Base-by-base conservation (phyloP, 192 early-diverging fungal genomes). In the Funneliformis mosseae region DNA sequence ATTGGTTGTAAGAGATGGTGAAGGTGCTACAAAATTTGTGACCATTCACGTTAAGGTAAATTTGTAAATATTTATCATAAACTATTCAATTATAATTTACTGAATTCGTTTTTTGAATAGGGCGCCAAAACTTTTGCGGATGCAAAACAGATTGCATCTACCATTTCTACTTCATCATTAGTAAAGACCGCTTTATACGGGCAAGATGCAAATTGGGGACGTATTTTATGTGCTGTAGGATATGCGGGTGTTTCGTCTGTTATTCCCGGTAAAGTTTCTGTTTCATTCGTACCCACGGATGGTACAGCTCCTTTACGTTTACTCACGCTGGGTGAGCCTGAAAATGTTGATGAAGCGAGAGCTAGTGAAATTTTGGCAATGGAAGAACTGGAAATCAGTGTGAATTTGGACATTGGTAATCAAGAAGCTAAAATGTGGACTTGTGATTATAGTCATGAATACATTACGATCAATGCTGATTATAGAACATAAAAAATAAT, bases 171-270 rank as follows among this genome's bases (percentile, higher is more conserved):
- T 3, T 98, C 96, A 10, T 92, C 95, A 59, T 84, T 99, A 43
- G 96, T 99, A 63, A 99, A 99, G 85, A 98, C 97, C 0, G 97
- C 97, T 21, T 87, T 99, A 45, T 99, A 93, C 81, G 97, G 97
- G 2, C 92, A 96, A 83, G 97, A 99, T 86, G 97, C 97, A 61
- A 99, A 99, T 85, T 99, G 97, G 97, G 97, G 97, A 27, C 92
- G 97, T 48, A 94, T 97, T 67, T 86, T 96, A 39, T 97, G 96
- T 76, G 96, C 96, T 0, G 94, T 96, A 16, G 96, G 96, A 8
- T 97, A 97, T 84, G 86, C 91, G 38, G 91, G 90, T 5, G 91
- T 96, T 10, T 85, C 91, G 11, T 83, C 84, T 9, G 85, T 98
- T 45, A 89, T 93, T 23, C 94, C 96, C 9, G 82, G 82, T 8